Base-by-base conservation (phyloP, 306 rosid genomes). In the Quercus wislizeni region DNA sequence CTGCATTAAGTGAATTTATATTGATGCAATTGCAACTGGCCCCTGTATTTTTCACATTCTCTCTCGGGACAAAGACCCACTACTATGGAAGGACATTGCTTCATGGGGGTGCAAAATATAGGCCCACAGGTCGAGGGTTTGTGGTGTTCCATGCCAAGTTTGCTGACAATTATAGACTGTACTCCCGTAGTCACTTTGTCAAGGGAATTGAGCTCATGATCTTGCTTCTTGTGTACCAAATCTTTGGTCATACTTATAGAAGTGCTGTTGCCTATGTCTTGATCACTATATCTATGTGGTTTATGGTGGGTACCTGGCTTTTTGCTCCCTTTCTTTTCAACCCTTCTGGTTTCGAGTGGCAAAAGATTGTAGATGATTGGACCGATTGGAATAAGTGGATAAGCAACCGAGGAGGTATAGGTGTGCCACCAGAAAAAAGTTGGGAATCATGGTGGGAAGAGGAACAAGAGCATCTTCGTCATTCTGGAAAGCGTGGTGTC, bases 391-490 rank as follows among this genome's bases (percentile, higher is more conserved):
- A 91, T 83, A 95, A 95, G 87, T 95, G 99, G 99, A 90, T 92
- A 46, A 91, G 98, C 88, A 91, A 92, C 71, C 86, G 88, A 12
- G 98, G 99, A 2, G 98, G 99, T 74, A 95, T 95, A 55, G 99
- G 99, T 81, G 98, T 95, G 79, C 94, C 89, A 0, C 84, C 97
- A 17, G 97, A 90, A 84, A 95, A 95, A 84, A 95, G 99, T 83
- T 95, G 98, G 99, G 98, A 95, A 79, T 95, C 99, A 41, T 95
- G 99, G 99, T 95, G 99, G 99, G 99, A 95, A 82, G 97, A 90
- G 87, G 98, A 93, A 82, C 99, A 91, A 79, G 98, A 91, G 79
- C 99, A 95, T 90, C 97, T 95, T 74, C 92, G 65, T 54, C 76
- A 95, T 86, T 92, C 99, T 13, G 99, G 98, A 78, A 88, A 70